Evolutionary conservation across 805 yeast genomes (phyloP), one percentile per base, ranked within the genome.

Genomic region (Metschnikowia anglica): DNA sequence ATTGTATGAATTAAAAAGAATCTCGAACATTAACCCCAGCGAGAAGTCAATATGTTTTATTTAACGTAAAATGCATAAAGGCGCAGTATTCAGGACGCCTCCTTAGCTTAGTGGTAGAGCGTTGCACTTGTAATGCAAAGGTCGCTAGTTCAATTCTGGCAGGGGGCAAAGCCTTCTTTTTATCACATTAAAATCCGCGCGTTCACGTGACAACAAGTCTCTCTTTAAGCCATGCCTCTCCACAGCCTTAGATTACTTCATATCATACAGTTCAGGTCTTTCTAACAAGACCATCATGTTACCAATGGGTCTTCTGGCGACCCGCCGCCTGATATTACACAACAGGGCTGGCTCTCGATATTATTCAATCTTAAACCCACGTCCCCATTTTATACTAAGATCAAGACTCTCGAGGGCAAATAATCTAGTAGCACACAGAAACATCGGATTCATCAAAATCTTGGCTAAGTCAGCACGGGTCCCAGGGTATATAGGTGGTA

Each of bases 101-200:
- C 81, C 79, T 87, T 88, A 87, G 96, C 96, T 87, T 86, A 88
- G 96, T 85, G 96, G 96, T 87, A 88, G 93, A 87, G 95, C 95
- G 95, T 85, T 85, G 96, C 96, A 88, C 96, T 88, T 88, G 96
- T 88, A 88, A 85, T 85, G 95, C 93, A 83, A 84, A 84, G 91
- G 89, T 85, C 91, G 88, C 88, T 83, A 83, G 64, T 59, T 60
- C 65, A 60, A 60, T 60, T 60, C 65, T 60, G 65, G 65, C 62
- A 60, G 59, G 64, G 53, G 63, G 65, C 64, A 60, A 3, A 2
- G 3, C 10, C 19, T n/a, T 18, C 4, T 23, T 33, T 33, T 21
- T 33, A 6, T n/a, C 15, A 29, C 9, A 10, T 15, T 15, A 7
- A 27, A 6, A 29, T 4, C 33, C 33, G 33, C 33, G 19, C 19